Evolutionary conservation across 192 early-diverging fungal genomes (phyloP).

Genomic region (Coemansia sp.): DNA sequence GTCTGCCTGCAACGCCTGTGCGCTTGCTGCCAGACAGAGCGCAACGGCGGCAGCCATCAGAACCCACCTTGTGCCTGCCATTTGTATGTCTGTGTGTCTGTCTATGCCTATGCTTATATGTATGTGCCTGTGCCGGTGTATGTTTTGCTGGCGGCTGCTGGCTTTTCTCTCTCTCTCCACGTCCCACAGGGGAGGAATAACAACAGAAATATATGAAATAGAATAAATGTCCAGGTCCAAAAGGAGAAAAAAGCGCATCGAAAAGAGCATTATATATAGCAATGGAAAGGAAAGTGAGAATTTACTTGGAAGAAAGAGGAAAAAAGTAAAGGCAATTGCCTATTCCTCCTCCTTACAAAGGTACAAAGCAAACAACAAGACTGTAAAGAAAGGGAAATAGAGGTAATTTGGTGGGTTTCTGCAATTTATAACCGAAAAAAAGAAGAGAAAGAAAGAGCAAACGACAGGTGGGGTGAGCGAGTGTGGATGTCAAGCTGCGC

Average conservation of each 20-base stretch:
- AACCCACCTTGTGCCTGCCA: conserved; percentile 4
- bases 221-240: too few relatives aligned
- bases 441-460: neutral
- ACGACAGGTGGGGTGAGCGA: neutral
- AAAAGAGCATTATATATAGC: too few relatives aligned
- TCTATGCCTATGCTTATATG: neutral
- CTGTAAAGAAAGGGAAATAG: conserved; percentile 3
- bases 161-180: too few relatives aligned
- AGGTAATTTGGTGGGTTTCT: neutral
- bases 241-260: too few relatives aligned
- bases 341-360: neutral
- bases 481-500: neutral
- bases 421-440: neutral
- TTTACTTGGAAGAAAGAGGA: neutral
- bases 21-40: neutral
- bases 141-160: neutral
- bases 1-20: neutral
- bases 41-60: neutral
- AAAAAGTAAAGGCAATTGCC: neutral
- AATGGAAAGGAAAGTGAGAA: neutral
- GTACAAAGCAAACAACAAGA: neutral
- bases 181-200: too few relatives aligned
- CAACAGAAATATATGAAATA: too few relatives aligned
- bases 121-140: neutral
- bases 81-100: neutral